These are phyloP conservation scores for Aureobasidium leucospermi DNA, from an alignment of 2,329 filamentous ascomycete genomes.

Conservation along the genomic window DNA sequence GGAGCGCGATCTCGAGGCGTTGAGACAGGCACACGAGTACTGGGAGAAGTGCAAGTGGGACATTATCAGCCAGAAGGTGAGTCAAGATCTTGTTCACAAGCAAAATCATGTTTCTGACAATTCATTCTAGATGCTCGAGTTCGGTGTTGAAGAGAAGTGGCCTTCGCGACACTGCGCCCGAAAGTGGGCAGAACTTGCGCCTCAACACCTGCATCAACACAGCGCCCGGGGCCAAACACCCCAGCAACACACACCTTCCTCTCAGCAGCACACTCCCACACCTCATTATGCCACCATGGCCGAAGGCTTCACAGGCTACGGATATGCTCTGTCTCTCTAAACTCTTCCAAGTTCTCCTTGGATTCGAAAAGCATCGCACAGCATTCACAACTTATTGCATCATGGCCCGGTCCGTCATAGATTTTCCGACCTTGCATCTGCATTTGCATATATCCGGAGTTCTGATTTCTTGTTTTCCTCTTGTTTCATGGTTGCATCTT, in stretches of 20 bases:
- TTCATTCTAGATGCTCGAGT: constrained; percentile 42
- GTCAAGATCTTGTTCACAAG: constrained; percentile 1
- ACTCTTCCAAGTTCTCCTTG: neutral
- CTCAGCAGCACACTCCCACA: constrained; percentile 4
- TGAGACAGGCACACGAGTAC: constrained; percentile 45
- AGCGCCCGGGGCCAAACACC: neutral
- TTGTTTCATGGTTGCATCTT: neutral
- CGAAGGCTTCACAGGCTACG: neutral
- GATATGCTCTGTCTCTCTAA: neutral
- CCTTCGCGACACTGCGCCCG: constrained; percentile 42
- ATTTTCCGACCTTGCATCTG: neutral
- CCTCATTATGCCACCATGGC: neutral
- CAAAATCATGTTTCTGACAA: neutral
- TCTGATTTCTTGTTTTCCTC: neutral
- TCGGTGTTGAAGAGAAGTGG: constrained; percentile 44
- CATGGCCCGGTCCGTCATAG: neutral
- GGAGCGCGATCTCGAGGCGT: constrained; percentile 42
- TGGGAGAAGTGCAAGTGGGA: constrained; percentile 49
- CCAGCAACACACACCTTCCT: constrained; percentile 18
- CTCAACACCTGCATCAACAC: constrained; percentile 15
- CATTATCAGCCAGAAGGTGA: constrained; percentile 45
- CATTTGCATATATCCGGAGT: constrained; percentile 1
- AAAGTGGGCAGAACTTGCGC: constrained; percentile 44
- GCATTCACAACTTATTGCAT: neutral
- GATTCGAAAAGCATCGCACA: constrained; percentile 1